A percentile compares a stretch with the other conserved stretches of the same genome.
Evolutionary conservation across 106 monocot genomes (phyloP).

Genomic region (Dendrobium nobile): DNA sequence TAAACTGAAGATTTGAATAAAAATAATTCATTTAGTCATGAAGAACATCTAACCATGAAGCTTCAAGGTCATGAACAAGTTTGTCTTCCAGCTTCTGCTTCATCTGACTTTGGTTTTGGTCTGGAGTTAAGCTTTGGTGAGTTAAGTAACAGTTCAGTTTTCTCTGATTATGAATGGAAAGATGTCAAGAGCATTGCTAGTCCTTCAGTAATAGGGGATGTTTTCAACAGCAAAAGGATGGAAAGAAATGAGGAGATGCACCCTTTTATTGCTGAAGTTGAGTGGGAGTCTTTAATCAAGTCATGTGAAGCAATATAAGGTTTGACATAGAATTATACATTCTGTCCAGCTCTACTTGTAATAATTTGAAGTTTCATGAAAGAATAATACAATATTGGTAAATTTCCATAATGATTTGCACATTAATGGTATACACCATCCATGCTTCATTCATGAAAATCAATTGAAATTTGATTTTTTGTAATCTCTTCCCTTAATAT

Average conservation of each 20-base stretch:
- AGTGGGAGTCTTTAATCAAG: conserved; percentile 1
- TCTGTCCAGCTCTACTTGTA: not conserved
- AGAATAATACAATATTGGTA: no score
- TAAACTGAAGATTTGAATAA: no score
- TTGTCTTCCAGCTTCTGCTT: no score
- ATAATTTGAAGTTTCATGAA: not conserved
- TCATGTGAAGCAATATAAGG: not conserved
- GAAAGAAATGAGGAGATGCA: not conserved
- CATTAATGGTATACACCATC: no score
- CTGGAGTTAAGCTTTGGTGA: not conserved
- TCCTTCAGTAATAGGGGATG: no score
- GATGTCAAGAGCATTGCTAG: not conserved
- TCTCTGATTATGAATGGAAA: not conserved
- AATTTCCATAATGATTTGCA: no score
- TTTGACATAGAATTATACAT: not conserved
- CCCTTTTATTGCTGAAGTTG: not conserved
- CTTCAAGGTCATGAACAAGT: not conserved
- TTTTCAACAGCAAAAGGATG: no score
- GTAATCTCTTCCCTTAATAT: no score
- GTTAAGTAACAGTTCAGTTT: not conserved
- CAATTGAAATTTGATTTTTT: no score
- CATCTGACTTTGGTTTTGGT: not conserved
- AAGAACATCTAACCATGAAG: not conserved
- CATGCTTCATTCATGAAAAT: no score
- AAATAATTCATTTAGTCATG: not conserved